Evolutionary conservation across 192 early-diverging fungal genomes (phyloP).

Genomic region (Geosiphon pyriformis): DNA sequence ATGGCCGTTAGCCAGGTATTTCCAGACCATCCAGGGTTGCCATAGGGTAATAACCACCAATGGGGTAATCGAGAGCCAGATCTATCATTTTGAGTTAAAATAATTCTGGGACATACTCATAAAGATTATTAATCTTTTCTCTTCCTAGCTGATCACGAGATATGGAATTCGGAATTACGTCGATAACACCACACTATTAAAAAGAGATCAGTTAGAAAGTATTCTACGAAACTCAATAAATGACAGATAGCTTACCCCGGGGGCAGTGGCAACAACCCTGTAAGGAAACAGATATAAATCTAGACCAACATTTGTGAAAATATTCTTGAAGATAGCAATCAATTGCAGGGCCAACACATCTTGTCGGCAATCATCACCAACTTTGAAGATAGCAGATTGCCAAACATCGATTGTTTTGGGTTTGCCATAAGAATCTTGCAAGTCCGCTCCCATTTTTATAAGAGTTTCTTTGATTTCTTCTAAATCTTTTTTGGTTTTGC

Average conservation of each 20-base stretch:
- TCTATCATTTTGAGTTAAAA: too few species aligned
- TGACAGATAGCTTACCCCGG: constrained; percentile 56
- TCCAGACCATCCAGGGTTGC: too few species aligned
- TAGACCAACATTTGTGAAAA: constrained; percentile 82
- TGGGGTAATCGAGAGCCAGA: too few species aligned
- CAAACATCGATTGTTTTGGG: constrained; percentile 52
- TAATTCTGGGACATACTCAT: constrained; percentile 53
- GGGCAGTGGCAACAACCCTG: constrained; percentile 92
- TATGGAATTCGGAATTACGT: constrained; percentile 94
- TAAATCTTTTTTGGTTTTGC: constrained; percentile 50
- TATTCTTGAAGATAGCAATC: constrained; percentile 96
- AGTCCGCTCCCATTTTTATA: constrained; percentile 35
- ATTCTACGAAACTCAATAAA: not conserved
- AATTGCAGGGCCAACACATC: constrained; percentile 97
- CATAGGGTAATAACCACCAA: too few species aligned
- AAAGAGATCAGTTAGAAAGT: constrained; percentile 20
- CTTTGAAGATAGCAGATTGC: constrained; percentile 97
- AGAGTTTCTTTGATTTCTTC: constrained; percentile 49
- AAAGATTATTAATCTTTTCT: constrained; percentile 96
- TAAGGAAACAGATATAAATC: constrained; percentile 98
- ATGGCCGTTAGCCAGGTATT: too few species aligned
- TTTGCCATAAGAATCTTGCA: constrained; percentile 28
- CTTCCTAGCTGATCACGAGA: constrained; percentile 97
- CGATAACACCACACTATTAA: constrained; percentile 87
- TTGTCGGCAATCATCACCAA: constrained; percentile 99